Conservation (phyloP, 163 green algal species). For the Scenedesmus sp. region DNA sequence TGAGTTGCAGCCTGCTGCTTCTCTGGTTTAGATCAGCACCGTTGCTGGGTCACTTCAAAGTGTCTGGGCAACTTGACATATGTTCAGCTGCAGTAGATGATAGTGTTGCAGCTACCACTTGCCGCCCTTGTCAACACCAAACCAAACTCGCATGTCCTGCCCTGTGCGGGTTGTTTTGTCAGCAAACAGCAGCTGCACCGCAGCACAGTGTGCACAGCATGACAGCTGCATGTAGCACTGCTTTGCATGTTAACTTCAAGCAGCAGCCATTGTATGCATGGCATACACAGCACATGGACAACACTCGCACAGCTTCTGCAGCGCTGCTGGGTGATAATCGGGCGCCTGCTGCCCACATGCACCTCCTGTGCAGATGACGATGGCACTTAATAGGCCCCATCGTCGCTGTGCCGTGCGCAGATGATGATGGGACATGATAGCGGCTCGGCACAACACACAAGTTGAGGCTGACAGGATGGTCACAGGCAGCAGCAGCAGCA, state of each 20-base stretch:
- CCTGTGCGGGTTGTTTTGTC: too few species aligned
- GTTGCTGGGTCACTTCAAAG: not conserved
- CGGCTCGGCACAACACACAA: not conserved
- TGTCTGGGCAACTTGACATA: not conserved
- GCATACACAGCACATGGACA: too few species aligned
- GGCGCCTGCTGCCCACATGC: not conserved
- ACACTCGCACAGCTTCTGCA: not conserved
- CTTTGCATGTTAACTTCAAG: not conserved
- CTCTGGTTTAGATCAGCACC: not conserved
- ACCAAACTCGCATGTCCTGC: too few species aligned
- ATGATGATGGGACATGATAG: conserved; percentile 50
- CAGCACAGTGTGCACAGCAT: not conserved
- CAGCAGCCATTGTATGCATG: too few species aligned
- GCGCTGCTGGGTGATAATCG: not conserved
- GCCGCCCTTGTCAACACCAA: too few species aligned
- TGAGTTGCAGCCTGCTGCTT: not conserved
- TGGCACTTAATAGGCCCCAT: conserved; percentile 44
- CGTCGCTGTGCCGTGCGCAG: conserved; percentile 22
- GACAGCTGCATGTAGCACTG: not conserved
- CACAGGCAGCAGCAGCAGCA: not conserved
- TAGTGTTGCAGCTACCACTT: too few species aligned
- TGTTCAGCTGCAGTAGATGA: too few species aligned
- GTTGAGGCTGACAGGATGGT: not conserved
- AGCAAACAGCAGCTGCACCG: not conserved
- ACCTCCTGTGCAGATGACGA: conserved; percentile 44